Conservation (phyloP, 2,329 filamentous ascomycete genomes). For the Nigrospora sphaerica region DNA sequence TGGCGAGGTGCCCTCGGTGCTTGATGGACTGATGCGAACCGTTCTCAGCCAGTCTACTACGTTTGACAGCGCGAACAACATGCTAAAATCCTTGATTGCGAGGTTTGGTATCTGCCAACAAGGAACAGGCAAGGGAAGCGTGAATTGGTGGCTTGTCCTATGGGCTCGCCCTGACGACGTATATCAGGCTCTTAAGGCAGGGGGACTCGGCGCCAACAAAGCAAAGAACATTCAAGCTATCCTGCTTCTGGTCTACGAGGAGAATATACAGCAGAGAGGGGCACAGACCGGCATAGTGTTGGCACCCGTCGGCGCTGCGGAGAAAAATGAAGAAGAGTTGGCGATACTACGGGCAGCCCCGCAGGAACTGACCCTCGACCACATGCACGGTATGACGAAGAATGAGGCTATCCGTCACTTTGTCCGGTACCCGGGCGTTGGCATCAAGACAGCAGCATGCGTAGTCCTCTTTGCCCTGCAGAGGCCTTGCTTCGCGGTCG, state of each 20-base stretch:
- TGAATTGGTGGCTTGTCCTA: conserved; percentile 68
- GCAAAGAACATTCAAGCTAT: conserved; percentile 67
- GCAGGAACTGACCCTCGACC: conserved; percentile 49
- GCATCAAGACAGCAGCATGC: conserved; percentile 50
- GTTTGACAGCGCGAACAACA: conserved; percentile 48
- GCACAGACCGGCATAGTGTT: conserved; percentile 32
- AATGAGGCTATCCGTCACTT: conserved; percentile 44
- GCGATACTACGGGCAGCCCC: conserved; percentile 51
- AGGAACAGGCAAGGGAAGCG: conserved; percentile 62
- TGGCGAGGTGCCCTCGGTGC: conserved; percentile 47
- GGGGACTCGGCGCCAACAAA: conserved; percentile 66
- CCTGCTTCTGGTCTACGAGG: conserved; percentile 62
- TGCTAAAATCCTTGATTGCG: conserved; percentile 57
- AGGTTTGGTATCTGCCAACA: conserved; percentile 56
- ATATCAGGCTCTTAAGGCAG: conserved; percentile 60
- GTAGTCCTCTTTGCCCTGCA: conserved; percentile 49
- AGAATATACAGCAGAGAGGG: conserved; percentile 45
- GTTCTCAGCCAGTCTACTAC: conserved; percentile 44
- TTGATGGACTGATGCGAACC: conserved; percentile 48
- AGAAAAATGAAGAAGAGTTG: conserved; percentile 34
- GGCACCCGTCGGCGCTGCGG: conserved; percentile 31
- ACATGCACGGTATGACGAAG: conserved; percentile 36
- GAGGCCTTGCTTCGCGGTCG: conserved; percentile 47
- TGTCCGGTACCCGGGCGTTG: conserved; percentile 43
- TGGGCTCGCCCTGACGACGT: conserved; percentile 51